These are phyloP conservation scores for Gyromitra esculenta DNA, from an alignment of 2,329 filamentous ascomycete genomes.

Conservation along the genomic window DNA sequence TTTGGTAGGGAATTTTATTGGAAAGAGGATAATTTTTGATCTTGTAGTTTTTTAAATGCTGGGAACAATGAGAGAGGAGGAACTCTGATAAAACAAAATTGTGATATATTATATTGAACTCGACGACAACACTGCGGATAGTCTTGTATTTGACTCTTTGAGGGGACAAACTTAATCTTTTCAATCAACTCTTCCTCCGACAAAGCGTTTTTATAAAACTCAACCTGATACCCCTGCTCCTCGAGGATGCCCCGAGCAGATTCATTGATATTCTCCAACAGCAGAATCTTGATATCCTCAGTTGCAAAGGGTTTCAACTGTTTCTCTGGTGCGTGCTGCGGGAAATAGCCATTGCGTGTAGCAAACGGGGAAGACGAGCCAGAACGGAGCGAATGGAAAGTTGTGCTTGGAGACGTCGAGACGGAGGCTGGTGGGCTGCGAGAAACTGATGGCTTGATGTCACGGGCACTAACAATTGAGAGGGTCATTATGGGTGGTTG, in stretches of 20 bases:
- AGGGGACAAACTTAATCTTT: conserved; percentile 80
- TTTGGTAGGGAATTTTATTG: neutral
- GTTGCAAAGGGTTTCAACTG: conserved; percentile 94
- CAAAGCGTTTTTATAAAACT: conserved; percentile 85
- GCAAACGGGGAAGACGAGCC: conserved; percentile 18
- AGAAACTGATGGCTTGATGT: conserved; percentile 38
- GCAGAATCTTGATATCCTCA: conserved; percentile 92
- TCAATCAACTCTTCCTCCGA: conserved; percentile 93
- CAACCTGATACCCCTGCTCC: conserved; percentile 93
- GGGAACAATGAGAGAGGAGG: neutral
- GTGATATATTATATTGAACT: neutral
- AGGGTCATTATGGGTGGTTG: conserved; percentile 17
- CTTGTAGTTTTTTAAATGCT: neutral
- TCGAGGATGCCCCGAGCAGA: conserved; percentile 84
- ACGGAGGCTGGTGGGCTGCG: conserved; percentile 60
- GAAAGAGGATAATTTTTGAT: neutral
- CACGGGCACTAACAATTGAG: conserved; percentile 16
- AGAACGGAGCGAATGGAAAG: conserved; percentile 73
- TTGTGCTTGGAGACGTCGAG: conserved; percentile 77
- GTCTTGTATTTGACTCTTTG: neutral
- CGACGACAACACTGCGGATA: neutral
- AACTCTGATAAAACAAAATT: neutral
- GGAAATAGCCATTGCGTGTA: conserved; percentile 58
- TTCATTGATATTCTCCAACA: conserved; percentile 95
- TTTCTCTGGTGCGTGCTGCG: conserved; percentile 68